Percentiles rank a stretch among this genome's conserved stretches.
Evolutionary conservation across 2,329 filamentous ascomycete species (phyloP).

Genomic region (Monilinia aucupariae): DNA sequence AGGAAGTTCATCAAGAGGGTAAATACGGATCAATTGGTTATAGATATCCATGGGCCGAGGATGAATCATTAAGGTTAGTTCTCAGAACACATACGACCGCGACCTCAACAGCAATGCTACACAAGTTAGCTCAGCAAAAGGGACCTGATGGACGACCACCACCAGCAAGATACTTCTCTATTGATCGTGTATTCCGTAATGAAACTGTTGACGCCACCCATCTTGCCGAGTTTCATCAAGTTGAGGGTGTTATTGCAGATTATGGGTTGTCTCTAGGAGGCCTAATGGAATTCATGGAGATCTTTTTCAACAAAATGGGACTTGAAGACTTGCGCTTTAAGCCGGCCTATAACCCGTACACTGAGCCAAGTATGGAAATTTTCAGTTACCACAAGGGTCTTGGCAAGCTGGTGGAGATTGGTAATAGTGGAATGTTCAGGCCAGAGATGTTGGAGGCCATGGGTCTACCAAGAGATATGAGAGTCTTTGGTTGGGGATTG

Average conservation of each 20-base stretch:
- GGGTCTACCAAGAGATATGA: conserved; percentile 86
- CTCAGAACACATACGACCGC: conserved; percentile 95
- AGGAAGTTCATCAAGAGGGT: conserved; percentile 80
- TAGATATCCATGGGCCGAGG: conserved; percentile 85
- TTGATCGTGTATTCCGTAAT: conserved; percentile 96
- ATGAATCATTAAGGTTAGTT: conserved; percentile 81
- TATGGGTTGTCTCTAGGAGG: conserved; percentile 89
- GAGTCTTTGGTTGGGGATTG: conserved; percentile 91
- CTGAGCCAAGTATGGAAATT: conserved; percentile 96
- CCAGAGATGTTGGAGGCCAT: conserved; percentile 95
- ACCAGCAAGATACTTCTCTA: conserved; percentile 91
- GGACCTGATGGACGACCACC: conserved; percentile 62
- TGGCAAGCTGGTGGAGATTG: conserved; percentile 91
- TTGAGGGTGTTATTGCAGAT: conserved; percentile 97
- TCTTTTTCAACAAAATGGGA: conserved; percentile 96
- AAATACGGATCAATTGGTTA: conserved; percentile 96
- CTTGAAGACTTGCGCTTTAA: conserved; percentile 87
- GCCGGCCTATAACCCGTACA: conserved; percentile 93
- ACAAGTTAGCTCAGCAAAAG: conserved; percentile 78
- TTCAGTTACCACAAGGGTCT: conserved; percentile 91
- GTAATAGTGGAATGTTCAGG: conserved; percentile 97
- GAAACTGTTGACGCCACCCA: conserved; percentile 97
- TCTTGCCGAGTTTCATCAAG: conserved; percentile 96
- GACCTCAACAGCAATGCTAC: conserved; percentile 82
- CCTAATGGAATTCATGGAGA: conserved; percentile 87